A percentile compares a stretch with the other conserved stretches of the same genome.
phyloP scores from a whole-genome alignment of 2,329 filamentous ascomycete species.

The Aspergillus fijiensis region DNA sequence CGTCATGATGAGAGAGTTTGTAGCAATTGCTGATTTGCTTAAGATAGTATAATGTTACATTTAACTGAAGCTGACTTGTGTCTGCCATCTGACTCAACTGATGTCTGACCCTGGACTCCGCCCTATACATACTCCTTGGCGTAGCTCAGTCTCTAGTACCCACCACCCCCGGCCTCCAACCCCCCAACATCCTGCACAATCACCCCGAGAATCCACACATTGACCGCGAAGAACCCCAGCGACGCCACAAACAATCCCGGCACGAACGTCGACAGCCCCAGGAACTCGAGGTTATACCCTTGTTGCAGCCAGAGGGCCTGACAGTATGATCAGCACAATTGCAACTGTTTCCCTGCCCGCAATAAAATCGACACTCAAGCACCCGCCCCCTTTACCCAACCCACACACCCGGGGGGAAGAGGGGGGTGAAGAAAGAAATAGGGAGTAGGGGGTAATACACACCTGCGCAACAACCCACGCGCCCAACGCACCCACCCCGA shows the following conservation, averaged over 20 bases:
- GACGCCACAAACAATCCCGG: conserved; percentile 78
- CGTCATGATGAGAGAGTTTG: no score
- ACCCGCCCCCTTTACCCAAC: no score
- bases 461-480: conserved; percentile 65
- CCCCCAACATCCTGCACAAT: conserved; percentile 66
- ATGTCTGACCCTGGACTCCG: no score
- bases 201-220: conserved; percentile 82
- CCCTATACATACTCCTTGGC: no score
- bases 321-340: conserved; percentile 21
- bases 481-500: conserved; percentile 67
- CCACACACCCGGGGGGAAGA: no score
- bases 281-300: conserved; percentile 73
- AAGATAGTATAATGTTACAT: neutral
- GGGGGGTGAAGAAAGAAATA: neutral
- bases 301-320: conserved; percentile 70
- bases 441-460: conserved; percentile 16
- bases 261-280: conserved; percentile 79
- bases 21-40: neutral
- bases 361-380: no score
- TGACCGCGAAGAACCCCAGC: conserved; percentile 77
- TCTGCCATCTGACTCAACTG: no score
- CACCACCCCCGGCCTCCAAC: neutral
- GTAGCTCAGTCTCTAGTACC: neutral
- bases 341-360: neutral
- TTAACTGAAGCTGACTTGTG: no score